Conservation (phyloP, 805 yeast species). For the Wickerhamiella nectarea region DNA sequence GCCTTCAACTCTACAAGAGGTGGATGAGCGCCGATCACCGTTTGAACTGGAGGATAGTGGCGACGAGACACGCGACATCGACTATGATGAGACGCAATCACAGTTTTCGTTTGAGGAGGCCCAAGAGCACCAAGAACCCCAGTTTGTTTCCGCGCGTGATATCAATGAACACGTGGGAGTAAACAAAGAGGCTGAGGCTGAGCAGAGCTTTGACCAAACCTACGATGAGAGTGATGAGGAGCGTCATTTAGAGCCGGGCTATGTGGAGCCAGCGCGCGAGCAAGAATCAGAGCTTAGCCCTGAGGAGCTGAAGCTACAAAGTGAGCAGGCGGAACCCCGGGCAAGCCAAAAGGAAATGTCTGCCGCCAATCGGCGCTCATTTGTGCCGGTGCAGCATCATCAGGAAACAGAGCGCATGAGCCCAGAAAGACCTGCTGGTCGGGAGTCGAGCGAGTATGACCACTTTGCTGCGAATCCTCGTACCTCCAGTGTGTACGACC, state of each 20-base stretch:
- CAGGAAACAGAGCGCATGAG: background rate
- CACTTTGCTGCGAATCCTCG: too few relatives aligned
- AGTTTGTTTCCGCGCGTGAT: background rate
- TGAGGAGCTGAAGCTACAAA: background rate
- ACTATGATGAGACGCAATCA: background rate
- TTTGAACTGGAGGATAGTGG: background rate
- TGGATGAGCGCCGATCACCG: slow-evolving; percentile 1
- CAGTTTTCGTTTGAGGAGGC: background rate
- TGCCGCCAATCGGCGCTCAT: background rate
- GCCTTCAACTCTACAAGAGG: background rate
- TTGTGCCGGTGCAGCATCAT: background rate
- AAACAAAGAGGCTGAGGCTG: background rate
- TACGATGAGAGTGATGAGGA: too few relatives aligned
- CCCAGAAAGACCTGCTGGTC: too few relatives aligned
- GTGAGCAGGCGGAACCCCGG: background rate
- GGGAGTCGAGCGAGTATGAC: background rate
- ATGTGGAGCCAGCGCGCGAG: too few relatives aligned
- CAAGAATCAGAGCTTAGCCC: background rate
- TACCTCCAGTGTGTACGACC: background rate
- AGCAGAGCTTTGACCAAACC: background rate
- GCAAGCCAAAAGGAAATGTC: background rate
- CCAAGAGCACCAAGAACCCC: background rate
- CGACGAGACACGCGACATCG: background rate
- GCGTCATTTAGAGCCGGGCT: too few relatives aligned
- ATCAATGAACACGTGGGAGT: background rate